Percentiles rank a stretch among this genome's conserved stretches.
These are phyloP conservation scores for Macrophomina tecta DNA, from an alignment of 2,329 filamentous ascomycete genomes.

Conservation along the genomic window DNA sequence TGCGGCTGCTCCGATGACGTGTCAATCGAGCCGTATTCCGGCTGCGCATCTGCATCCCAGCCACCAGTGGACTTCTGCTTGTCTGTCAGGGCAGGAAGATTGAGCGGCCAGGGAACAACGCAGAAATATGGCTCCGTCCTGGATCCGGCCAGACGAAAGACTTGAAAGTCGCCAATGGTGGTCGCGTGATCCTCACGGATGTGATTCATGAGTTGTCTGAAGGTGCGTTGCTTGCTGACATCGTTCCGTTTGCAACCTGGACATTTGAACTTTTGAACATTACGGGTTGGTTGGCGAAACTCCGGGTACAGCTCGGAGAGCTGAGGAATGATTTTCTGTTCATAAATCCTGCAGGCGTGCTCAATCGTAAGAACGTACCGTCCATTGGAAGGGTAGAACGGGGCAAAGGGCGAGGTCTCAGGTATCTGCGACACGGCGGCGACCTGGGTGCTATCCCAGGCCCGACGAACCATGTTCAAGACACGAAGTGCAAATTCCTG, in stretches of 20 bases:
- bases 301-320: conserved; percentile 28
- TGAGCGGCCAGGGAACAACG: conserved; percentile 39
- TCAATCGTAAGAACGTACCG: conserved; percentile 39
- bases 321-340: conserved; percentile 34
- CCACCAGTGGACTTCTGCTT: conserved; percentile 36
- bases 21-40: conserved; percentile 11
- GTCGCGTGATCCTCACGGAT: conserved; percentile 36
- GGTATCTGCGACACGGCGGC: conserved; percentile 29
- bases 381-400: conserved; percentile 25
- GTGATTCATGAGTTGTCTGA: conserved; percentile 38
- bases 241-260: conserved; percentile 38
- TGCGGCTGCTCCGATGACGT: conserved; percentile 9
- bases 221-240: conserved; percentile 30
- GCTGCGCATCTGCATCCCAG: conserved; percentile 36
- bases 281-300: conserved; percentile 16
- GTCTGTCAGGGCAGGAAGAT: conserved; percentile 39
- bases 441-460: conserved; percentile 24
- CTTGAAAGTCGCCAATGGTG: conserved; percentile 35
- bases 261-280: conserved; percentile 37
- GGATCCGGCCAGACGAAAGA: conserved; percentile 32
- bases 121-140: conserved; percentile 28
- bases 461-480: conserved; percentile 35
- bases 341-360: conserved; percentile 40
- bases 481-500: conserved; percentile 38
- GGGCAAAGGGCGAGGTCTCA: conserved; percentile 14